Evolutionary conservation across 2,329 filamentous ascomycete species (phyloP), one percentile per base, ranked within the genome.

Genomic region (Monosporascus sp.): DNA sequence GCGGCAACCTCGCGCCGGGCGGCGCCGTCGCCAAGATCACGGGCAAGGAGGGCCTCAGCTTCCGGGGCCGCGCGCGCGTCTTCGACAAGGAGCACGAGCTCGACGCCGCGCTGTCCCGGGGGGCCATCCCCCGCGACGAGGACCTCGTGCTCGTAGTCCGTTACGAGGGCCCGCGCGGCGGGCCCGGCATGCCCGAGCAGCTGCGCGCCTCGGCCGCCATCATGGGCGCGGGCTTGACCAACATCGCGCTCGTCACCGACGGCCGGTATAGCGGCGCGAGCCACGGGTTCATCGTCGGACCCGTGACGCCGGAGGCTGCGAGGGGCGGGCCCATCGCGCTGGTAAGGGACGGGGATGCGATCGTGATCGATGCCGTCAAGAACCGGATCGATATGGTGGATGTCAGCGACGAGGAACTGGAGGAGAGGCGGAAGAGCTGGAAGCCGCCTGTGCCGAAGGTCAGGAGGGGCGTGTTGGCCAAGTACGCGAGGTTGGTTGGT

Each of bases 1-100:
- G 83, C 54, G 93, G 93, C 20, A 96, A 96, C 68, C 80, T 97
- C 34, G 90, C 92, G 3, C 93, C 93, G 1, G 88, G 85, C 11
- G 93, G 93, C 36, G 89, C 92, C 1, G 92, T 97, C 1, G 92
- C 91, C 55, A 97, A 97, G 72, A 97, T 97, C 70, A 97, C 93
- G 0, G 93, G 93, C 37, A 97, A 97, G 69, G 93, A 97, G 70
- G 93, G 93, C 2, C 79, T 91, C 6, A 76, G 73, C 14, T 97
- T 97, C 71, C 86, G 79, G 0, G 93, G 93, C 48, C 84, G 83
- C 58, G 93, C 90, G 0, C 80, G 85, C 20, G 89, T 95, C 46
- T 97, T 94, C 69, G 78, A 97, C 71, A 93, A 94, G 65, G 93
- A 97, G 71, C 78, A 84, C 60, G 80, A 86, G 60, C 83, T 97